A percentile compares a stretch with the other conserved stretches of the same genome.
phyloP scores from a whole-genome alignment of 108 stramenopile species.

The Cyclotella choctawhatcheeana region DNA sequence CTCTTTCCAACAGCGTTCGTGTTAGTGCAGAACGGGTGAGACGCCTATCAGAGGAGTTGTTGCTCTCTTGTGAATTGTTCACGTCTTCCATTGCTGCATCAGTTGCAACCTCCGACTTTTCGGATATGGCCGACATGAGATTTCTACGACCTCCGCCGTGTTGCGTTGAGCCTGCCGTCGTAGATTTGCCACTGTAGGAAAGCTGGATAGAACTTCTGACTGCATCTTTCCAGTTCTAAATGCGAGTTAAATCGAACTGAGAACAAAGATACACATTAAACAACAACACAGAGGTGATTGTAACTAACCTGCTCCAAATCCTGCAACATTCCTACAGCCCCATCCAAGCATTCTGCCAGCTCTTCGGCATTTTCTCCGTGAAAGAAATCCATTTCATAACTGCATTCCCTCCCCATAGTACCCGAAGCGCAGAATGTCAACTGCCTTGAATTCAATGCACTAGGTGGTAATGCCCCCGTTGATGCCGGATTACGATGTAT shows the following conservation, averaged over 20 bases:
- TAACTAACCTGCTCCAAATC: constrained; percentile 78
- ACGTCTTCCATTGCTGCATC: not conserved
- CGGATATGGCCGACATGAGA: not conserved
- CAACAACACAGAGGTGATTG: not conserved
- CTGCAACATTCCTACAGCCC: constrained; percentile 86
- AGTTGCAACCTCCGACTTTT: constrained; percentile 10
- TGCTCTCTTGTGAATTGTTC: not conserved
- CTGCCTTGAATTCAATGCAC: constrained; percentile 24
- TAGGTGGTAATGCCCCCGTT: constrained; percentile 11
- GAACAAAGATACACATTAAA: not conserved
- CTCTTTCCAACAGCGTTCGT: constrained; percentile 56
- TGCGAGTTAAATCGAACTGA: not conserved
- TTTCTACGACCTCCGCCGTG: constrained; percentile 17
- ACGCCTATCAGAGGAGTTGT: constrained; percentile 33
- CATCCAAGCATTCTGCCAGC: constrained; percentile 80
- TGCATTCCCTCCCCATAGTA: constrained; percentile 13
- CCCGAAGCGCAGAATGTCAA: constrained; percentile 24
- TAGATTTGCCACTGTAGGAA: not conserved
- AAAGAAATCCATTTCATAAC: constrained; percentile 42
- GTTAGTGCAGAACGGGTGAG: constrained; percentile 82
- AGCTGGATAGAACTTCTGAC: constrained; percentile 78
- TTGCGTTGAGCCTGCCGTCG: not conserved
- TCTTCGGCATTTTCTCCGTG: constrained; percentile 74
- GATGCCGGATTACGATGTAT: too few species aligned
- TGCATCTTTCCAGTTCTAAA: constrained; percentile 83